phyloP scores from a whole-genome alignment of 768 basidiomycete species.

The Russula brevipes region DNA sequence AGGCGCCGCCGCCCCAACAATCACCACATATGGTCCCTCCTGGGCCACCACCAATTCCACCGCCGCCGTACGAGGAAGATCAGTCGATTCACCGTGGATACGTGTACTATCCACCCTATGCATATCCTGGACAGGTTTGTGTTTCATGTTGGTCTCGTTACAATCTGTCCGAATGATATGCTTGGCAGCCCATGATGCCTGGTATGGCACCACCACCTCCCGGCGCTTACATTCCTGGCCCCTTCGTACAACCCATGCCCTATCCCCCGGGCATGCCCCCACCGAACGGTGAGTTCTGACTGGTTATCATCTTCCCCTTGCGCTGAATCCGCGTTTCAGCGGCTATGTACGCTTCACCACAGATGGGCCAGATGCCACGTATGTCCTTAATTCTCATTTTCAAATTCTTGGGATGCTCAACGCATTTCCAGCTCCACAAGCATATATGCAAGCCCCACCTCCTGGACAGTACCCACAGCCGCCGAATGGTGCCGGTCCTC shows the following conservation, averaged over 20 bases:
- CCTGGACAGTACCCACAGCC: conserved; percentile 73
- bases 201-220: conserved; percentile 80
- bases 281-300: conserved; percentile 54
- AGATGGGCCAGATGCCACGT: conserved; percentile 88
- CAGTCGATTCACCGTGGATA: conserved; percentile 53
- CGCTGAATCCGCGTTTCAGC: conserved; percentile 16
- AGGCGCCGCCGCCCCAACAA: conserved; percentile 57
- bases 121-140: conserved; percentile 68
- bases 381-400: conserved; percentile 32
- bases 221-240: conserved; percentile 71
- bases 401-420: not conserved
- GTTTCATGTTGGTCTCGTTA: conserved; percentile 6
- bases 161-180: conserved; percentile 4
- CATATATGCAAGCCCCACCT: conserved; percentile 73
- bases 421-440: conserved; percentile 50
- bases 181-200: conserved; percentile 70
- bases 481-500: conserved; percentile 71
- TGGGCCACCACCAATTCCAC: conserved; percentile 64
- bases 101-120: conserved; percentile 77
- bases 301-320: conserved; percentile 4
- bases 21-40: conserved; percentile 62
- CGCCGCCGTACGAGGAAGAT: conserved; percentile 78
- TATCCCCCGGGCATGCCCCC: conserved; percentile 74
- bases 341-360: conserved; percentile 80
- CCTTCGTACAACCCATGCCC: conserved; percentile 81